A percentile compares a stretch with the other conserved stretches of the same genome.
phyloP scores from a whole-genome alignment of 768 basidiomycete genomes.

The Agaricus subrufescens region DNA sequence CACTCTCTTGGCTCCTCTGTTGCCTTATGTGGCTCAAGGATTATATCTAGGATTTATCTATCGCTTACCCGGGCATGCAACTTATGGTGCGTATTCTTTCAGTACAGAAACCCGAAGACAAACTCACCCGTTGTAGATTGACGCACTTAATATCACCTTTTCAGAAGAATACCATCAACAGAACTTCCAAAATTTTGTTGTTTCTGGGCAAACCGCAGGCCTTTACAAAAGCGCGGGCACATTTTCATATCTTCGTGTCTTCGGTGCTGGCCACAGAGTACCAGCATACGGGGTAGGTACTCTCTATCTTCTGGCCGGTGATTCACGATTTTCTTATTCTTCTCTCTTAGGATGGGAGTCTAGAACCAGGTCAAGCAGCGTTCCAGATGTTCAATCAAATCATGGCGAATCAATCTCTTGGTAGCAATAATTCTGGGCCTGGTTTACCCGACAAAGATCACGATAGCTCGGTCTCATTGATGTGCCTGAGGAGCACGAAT shows the following conservation, averaged over 20 bases:
- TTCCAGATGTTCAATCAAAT: constrained; percentile 39
- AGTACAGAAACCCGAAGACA: background rate
- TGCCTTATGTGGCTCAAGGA: background rate
- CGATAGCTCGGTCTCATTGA: background rate
- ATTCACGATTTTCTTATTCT: background rate
- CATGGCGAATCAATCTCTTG: constrained; percentile 6
- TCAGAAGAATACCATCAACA: constrained; percentile 36
- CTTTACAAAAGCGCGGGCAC: constrained; percentile 57
- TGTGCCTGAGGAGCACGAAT: background rate
- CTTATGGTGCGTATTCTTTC: constrained; percentile 37
- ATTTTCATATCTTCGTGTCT: constrained; percentile 51
- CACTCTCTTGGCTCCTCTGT: background rate
- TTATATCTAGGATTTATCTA: constrained; percentile 38
- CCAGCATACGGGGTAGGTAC: constrained; percentile 38
- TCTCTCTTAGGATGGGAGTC: constrained; percentile 23
- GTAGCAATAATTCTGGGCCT: background rate
- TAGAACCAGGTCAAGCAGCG: constrained; percentile 37
- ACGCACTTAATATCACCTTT: constrained; percentile 42
- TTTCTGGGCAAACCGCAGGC: constrained; percentile 44
- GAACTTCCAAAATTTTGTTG: constrained; percentile 42
- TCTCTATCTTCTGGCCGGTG: background rate
- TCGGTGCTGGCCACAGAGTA: constrained; percentile 42
- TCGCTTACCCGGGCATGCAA: constrained; percentile 53
- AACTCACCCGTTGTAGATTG: constrained; percentile 4
- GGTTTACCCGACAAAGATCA: background rate